phyloP scores from a whole-genome alignment of 2,329 filamentous ascomycete species.

The Fusarium domesticum region DNA sequence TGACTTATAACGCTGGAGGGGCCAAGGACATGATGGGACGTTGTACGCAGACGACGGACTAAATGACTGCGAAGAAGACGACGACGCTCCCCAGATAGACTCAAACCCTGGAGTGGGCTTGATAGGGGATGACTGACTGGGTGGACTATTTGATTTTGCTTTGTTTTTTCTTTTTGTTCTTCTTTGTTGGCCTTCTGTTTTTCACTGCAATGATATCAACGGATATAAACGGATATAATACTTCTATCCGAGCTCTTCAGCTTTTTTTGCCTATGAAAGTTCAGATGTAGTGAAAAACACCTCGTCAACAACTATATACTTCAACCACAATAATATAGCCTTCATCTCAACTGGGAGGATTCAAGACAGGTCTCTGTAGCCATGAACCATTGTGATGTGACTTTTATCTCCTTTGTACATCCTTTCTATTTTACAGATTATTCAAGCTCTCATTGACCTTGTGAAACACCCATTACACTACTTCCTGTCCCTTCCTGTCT shows the following conservation, averaged over 20 bases:
- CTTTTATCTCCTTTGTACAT: no score
- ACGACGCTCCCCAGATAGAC: conserved; percentile 14
- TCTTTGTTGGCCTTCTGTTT: conserved; percentile 5
- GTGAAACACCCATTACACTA: neutral
- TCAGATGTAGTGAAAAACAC: no score
- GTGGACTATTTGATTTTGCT: conserved; percentile 4
- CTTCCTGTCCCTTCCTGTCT: neutral
- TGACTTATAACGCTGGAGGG: no score
- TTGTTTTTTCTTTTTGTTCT: no score
- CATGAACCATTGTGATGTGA: no score
- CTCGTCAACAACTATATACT: no score
- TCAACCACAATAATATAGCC: no score
- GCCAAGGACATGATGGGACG: conserved; percentile 10
- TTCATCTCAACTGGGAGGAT: no score
- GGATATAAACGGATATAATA: conserved; percentile 27
- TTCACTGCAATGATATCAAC: conserved; percentile 30
- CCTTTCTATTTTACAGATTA: no score
- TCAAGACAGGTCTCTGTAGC: no score
- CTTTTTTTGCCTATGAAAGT: neutral
- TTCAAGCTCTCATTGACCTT: neutral
- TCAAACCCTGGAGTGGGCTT: conserved; percentile 3
- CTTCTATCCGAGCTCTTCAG: conserved; percentile 16
- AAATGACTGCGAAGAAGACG: conserved; percentile 6
- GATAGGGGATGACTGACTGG: conserved; percentile 3
- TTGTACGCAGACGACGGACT: conserved; percentile 12